A percentile compares a stretch with the other conserved stretches of the same genome.
phyloP scores from a whole-genome alignment of 208 protist species.

The Leishmania martiniquensis region DNA sequence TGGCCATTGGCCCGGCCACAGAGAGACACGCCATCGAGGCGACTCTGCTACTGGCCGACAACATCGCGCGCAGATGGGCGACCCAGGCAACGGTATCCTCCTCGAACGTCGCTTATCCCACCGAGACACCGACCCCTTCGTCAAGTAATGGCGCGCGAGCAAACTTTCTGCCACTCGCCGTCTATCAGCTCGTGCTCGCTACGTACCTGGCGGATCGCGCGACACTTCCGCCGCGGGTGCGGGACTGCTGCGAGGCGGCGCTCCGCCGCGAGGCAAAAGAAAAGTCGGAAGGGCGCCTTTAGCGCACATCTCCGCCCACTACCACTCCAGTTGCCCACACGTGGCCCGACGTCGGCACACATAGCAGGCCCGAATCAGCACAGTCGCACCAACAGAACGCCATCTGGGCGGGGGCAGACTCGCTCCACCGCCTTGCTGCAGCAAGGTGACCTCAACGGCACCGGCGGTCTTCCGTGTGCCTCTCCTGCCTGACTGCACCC shows the following conservation, averaged over 20 bases:
- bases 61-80: background rate
- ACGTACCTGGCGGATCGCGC: background rate
- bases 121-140: background rate
- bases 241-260: conserved; percentile 7
- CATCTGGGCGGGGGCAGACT: background rate
- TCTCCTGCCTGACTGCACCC: background rate
- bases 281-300: background rate
- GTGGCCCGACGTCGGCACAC: background rate
- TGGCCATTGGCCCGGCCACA: background rate
- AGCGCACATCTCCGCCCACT: background rate
- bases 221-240: background rate
- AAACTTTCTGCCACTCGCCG: background rate
- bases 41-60: conserved; percentile 5
- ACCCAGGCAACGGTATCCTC: background rate
- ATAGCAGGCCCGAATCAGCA: background rate
- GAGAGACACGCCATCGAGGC: background rate
- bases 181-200: conserved; percentile 6
- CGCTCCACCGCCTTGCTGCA: background rate
- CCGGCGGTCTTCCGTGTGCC: background rate
- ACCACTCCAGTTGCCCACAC: too few species aligned
- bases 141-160: background rate
- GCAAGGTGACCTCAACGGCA: background rate
- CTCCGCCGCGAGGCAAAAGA: background rate
- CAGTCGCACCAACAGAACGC: background rate
- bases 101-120: background rate